These are phyloP conservation scores for Hypericum androsaemum DNA, from an alignment of 345 rosid genomes.

Conservation along the genomic window DNA sequence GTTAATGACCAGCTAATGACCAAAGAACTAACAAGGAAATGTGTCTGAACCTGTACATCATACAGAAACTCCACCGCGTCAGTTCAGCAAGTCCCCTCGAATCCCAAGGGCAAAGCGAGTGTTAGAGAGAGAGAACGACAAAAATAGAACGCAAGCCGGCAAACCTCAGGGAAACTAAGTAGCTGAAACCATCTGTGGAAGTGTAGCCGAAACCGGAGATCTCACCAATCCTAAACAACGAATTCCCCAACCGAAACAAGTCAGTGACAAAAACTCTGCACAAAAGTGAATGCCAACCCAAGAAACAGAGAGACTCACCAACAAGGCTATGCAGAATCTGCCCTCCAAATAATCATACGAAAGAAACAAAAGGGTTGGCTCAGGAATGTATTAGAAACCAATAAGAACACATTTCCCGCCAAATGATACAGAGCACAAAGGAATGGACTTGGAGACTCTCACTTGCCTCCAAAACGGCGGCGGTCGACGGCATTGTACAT, in stretches of 20 bases:
- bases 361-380: slow-evolving; percentile 1
- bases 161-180: slow-evolving; percentile 76
- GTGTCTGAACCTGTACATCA: slow-evolving; percentile 40
- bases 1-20: slow-evolving; percentile 95
- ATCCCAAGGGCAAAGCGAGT: neutral
- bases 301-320: slow-evolving; percentile 29
- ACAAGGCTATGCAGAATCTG: slow-evolving; percentile 81
- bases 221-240: slow-evolving; percentile 62
- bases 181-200: slow-evolving; percentile 83
- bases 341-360: slow-evolving; percentile 12
- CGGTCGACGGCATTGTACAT: slow-evolving; percentile 78
- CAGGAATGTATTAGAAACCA: too few species aligned
- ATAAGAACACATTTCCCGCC: too few species aligned
- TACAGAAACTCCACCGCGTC: slow-evolving; percentile 1
- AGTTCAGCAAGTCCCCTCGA: slow-evolving; percentile 2
- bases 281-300: neutral
- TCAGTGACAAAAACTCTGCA: neutral
- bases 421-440: too few species aligned
- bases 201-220: slow-evolving; percentile 80
- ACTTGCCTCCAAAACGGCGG: slow-evolving; percentile 84
- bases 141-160: too few species aligned
- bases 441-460: too few species aligned
- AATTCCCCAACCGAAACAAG: neutral
- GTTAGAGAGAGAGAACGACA: too few species aligned
- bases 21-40: slow-evolving; percentile 65